Conservation (phyloP, 2,329 filamentous ascomycete genomes). For the Colletotrichum limetticola region DNA sequence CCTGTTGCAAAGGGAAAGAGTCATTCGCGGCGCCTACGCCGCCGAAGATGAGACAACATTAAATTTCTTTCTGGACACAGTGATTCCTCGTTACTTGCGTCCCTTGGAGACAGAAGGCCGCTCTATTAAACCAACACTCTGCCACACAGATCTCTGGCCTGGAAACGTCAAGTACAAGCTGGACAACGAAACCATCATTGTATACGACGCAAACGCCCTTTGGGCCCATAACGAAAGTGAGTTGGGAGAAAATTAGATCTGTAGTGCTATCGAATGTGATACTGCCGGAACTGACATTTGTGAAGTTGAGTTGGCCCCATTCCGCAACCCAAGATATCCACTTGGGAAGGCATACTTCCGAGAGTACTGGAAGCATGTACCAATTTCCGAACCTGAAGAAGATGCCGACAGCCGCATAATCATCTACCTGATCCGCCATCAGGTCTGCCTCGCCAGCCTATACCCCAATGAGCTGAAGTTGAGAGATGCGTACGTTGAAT, state of each 20-base stretch:
- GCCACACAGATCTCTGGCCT: constrained; percentile 41
- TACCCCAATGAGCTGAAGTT: constrained; percentile 25
- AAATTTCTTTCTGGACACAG: neutral
- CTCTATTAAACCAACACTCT: constrained; percentile 37
- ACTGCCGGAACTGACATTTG: too few species aligned
- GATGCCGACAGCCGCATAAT: constrained; percentile 42
- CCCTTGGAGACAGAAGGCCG: constrained; percentile 39
- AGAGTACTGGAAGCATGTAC: constrained; percentile 41
- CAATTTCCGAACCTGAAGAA: constrained; percentile 41
- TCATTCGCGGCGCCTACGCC: constrained; percentile 20
- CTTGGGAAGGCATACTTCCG: constrained; percentile 39
- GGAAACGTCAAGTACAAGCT: constrained; percentile 39
- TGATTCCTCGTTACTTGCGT: constrained; percentile 30
- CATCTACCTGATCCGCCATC: constrained; percentile 41
- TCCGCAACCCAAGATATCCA: constrained; percentile 40
- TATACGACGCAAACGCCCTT: constrained; percentile 39
- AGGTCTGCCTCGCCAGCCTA: constrained; percentile 39
- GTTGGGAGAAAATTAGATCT: neutral
- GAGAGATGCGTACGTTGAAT: neutral
- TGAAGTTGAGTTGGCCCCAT: constrained; percentile 39
- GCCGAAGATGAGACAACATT: neutral
- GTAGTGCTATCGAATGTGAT: too few species aligned
- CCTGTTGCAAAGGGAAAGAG: constrained; percentile 38
- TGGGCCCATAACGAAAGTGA: constrained; percentile 42
- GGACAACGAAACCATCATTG: constrained; percentile 33